Base-by-base conservation (phyloP, 1,284 basidiomycete species). In the Laetiporus sulphureus region DNA sequence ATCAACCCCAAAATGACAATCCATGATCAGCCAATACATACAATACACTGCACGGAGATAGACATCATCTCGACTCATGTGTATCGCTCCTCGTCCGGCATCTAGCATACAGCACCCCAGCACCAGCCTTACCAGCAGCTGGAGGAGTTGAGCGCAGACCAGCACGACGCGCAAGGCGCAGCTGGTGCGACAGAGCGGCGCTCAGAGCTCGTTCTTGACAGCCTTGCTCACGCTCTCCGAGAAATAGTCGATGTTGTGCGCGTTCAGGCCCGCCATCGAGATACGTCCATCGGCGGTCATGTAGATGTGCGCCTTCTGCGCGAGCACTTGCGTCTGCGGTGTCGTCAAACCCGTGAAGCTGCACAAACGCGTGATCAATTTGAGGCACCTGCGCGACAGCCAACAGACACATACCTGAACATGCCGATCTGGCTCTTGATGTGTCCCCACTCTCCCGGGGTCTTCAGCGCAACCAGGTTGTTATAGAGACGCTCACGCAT, bases 401-500 rank as follows among this genome's bases (percentile, higher is more conserved):
- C 40, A 47, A 18, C 37, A 8, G 11, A 31, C 11, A 23, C 61
- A 46, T 58, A 86, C 85, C 85, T 88, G 71, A 91, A 91, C 91
- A 89, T 89, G 66, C 91, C 93, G 54, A 97, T 97, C 66, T 97
- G 93, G 59, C 82, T 87, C 71, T 91, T 94, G 71, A 97, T 91
- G 68, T 99, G 96, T 30, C 79, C 77, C 96, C 96, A 99, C 50
- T 87, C 79, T 20, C 92, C 91, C 4, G 96, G 96, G 32, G 96
- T 98, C 62, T 89, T 79, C 58, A 85, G 81, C 46, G 85, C 66
- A 31, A 85, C 85, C 42, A 99, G 71, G 50, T 81, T 71, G 54
- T 86, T 75, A 67, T 89, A 92, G 42, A 99, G 69, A 52, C 73
- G 79, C 54, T 89, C 80, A 48, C 96, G 79, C 95, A 99, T 98